phyloP scores from a whole-genome alignment of 306 rosid genomes.

The Abrus precatorius region DNA sequence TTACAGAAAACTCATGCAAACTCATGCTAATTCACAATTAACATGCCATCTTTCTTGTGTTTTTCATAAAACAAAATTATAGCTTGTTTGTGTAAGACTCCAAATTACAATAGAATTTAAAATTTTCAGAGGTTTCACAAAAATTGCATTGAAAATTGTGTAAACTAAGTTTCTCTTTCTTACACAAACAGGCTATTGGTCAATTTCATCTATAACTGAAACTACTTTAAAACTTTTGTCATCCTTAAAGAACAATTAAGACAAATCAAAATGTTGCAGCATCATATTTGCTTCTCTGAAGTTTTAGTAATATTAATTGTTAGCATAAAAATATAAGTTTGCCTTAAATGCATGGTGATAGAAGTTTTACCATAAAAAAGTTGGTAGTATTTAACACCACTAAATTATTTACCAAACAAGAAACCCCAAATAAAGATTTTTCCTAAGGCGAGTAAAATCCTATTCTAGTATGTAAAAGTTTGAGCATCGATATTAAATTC shows the following conservation, averaged over 20 bases:
- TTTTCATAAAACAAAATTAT: neutral
- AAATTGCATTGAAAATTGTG: too few relatives aligned
- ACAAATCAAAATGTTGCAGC: neutral
- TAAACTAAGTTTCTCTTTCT: too few relatives aligned
- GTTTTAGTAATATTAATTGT: neutral
- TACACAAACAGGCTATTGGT: too few relatives aligned
- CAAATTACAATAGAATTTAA: too few relatives aligned
- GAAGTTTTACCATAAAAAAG: slow-evolving; percentile 25
- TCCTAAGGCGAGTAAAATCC: neutral
- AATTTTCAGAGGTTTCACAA: too few relatives aligned
- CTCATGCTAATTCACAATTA: neutral
- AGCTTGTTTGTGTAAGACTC: too few relatives aligned
- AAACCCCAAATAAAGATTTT: slow-evolving; percentile 15
- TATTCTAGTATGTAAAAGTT: too few relatives aligned
- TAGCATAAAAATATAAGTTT: slow-evolving; percentile 31
- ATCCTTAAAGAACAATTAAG: neutral
- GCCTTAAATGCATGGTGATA: slow-evolving; percentile 41
- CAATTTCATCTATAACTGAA: neutral
- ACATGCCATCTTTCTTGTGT: neutral
- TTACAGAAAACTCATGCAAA: neutral
- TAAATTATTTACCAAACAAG: neutral
- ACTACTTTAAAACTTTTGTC: neutral
- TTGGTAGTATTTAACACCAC: slow-evolving; percentile 34
- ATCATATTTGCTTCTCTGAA: slow-evolving; percentile 32
- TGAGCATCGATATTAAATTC: too few relatives aligned